Conservation (phyloP, 257 asterid species). For the Solanum pinnatisectum region DNA sequence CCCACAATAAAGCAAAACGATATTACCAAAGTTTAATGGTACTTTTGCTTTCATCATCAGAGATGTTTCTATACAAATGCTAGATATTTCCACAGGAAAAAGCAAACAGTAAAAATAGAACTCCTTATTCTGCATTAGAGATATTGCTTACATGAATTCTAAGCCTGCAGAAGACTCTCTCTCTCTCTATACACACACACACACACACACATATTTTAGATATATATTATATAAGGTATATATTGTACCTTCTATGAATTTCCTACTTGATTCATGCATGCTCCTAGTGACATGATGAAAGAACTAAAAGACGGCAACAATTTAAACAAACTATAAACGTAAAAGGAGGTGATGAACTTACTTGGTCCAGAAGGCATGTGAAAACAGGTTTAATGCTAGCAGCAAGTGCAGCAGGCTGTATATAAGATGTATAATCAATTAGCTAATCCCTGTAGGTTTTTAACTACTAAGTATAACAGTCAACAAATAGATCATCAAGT, state of each 20-base stretch:
- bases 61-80: neutral
- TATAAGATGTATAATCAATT: conserved; percentile 6
- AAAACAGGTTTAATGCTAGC: conserved; percentile 77
- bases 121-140: neutral
- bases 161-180: neutral
- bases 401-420: conserved; percentile 87
- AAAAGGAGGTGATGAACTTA: conserved; percentile 16
- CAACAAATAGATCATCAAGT: neutral
- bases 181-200: too few relatives aligned
- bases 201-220: neutral
- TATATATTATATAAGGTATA: neutral
- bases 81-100: neutral
- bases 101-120: neutral
- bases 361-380: conserved; percentile 93
- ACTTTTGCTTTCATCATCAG: neutral
- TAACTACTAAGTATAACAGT: neutral
- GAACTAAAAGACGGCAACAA: neutral
- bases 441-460: neutral
- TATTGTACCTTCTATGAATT: neutral
- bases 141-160: neutral
- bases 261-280: neutral
- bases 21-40: neutral
- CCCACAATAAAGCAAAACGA: neutral
- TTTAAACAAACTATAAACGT: conserved; percentile 1
- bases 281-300: neutral